Percentiles rank a stretch among this genome's conserved stretches.
phyloP scores from a whole-genome alignment of 495 filamentous ascomycete species.

The Astrothelium subdiscretum region DNA sequence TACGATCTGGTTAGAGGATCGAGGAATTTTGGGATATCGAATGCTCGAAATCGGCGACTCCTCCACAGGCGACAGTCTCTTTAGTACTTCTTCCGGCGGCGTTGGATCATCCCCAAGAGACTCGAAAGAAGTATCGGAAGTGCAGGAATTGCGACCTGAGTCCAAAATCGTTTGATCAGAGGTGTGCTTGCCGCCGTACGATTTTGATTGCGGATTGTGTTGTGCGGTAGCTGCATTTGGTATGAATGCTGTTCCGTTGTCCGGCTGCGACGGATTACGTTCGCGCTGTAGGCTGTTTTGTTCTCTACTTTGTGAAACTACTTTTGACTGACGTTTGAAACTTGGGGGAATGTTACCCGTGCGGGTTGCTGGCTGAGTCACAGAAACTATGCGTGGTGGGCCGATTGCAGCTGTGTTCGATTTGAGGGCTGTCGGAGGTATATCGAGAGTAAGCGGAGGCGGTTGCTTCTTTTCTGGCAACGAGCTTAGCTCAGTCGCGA shows the following conservation, averaged over 20 bases:
- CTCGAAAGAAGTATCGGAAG: constrained; percentile 30
- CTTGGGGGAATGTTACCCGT: not conserved
- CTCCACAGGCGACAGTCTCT: constrained; percentile 29
- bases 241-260: not conserved
- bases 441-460: not conserved
- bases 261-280: not conserved
- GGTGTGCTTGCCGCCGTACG: not conserved
- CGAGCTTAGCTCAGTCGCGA: not conserved
- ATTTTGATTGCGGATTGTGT: not conserved
- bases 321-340: not conserved
- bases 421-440: not conserved
- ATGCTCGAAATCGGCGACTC: constrained; percentile 28
- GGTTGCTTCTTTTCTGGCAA: not conserved
- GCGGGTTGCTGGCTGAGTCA: not conserved
- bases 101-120: constrained; percentile 27
- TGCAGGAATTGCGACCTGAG: constrained; percentile 13
- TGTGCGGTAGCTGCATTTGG: not conserved
- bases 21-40: constrained; percentile 29
- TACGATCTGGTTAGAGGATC: constrained; percentile 27
- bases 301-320: not conserved
- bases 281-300: not conserved
- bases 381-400: not conserved
- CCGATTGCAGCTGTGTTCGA: not conserved
- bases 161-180: not conserved
- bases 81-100: constrained; percentile 26